phyloP scores from a whole-genome alignment of 345 rosid genomes.

The Melaleuca alternifolia region DNA sequence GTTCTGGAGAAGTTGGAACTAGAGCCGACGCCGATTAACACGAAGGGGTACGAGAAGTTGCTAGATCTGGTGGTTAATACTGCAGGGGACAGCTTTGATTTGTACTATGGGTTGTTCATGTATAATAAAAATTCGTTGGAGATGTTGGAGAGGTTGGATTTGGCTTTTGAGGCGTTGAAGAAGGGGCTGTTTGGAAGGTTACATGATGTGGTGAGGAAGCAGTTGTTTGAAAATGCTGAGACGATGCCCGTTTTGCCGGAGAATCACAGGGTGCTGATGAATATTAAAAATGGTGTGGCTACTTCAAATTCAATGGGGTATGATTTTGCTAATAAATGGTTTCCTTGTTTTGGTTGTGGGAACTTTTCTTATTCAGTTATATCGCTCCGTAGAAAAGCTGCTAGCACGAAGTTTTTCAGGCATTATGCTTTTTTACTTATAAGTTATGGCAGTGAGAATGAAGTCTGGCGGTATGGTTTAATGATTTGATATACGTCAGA shows the following conservation, averaged over 20 bases:
- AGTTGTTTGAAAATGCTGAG: constrained; percentile 6
- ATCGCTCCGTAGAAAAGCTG: background rate
- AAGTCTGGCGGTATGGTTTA: background rate
- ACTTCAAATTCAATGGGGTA: background rate
- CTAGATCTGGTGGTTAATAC: constrained; percentile 42
- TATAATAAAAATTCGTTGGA: constrained; percentile 51
- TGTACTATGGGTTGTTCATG: constrained; percentile 70
- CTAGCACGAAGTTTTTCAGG: background rate
- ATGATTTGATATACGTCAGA: background rate
- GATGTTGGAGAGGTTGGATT: constrained; percentile 59
- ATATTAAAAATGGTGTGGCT: background rate
- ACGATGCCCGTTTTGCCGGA: background rate
- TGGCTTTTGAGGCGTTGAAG: constrained; percentile 47
- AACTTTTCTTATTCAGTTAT: background rate
- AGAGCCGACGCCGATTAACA: constrained; percentile 48
- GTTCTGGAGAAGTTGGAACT: constrained; percentile 33
- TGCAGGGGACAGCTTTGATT: constrained; percentile 59
- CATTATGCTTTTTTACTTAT: background rate
- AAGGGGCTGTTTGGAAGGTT: constrained; percentile 47
- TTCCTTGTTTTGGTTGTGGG: background rate
- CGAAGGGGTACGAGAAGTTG: constrained; percentile 42
- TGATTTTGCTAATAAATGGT: background rate
- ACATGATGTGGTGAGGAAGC: constrained; percentile 38
- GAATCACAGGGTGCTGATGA: background rate
- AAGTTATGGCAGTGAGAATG: background rate